Evolutionary conservation across 2,329 filamentous ascomycete genomes (phyloP).

Genomic region (Cordyceps tenuipes): DNA sequence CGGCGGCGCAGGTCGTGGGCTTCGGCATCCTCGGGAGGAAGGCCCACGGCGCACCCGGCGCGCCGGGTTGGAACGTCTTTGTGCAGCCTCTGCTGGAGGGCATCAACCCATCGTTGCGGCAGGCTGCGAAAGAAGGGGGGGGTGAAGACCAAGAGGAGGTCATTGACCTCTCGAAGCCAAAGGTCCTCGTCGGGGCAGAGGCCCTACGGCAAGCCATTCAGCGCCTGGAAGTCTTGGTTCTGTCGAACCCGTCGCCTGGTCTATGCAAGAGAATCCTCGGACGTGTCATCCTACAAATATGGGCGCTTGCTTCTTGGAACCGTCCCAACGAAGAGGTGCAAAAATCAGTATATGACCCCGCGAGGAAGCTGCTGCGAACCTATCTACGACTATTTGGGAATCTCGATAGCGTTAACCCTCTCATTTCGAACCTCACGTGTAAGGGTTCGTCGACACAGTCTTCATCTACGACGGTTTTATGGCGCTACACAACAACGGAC

Average conservation of each 20-base stretch:
- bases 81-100: constrained; percentile 47
- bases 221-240: constrained; percentile 46
- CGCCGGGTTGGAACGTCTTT: constrained; percentile 55
- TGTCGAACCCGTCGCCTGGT: constrained; percentile 59
- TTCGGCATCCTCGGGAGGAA: constrained; percentile 59
- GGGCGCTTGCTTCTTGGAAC: constrained; percentile 51
- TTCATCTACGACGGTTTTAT: constrained; percentile 27
- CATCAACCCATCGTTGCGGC: constrained; percentile 37
- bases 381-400: constrained; percentile 51
- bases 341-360: constrained; percentile 35
- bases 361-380: constrained; percentile 43
- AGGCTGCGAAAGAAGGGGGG: constrained; percentile 14
- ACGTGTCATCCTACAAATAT: constrained; percentile 52
- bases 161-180: constrained; percentile 36
- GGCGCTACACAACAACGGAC: constrained; percentile 42
- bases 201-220: constrained; percentile 43
- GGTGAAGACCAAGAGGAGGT: constrained; percentile 26
- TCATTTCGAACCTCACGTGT: constrained; percentile 49
- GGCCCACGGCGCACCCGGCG: constrained; percentile 53
- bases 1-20: constrained; percentile 30
- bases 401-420: constrained; percentile 35
- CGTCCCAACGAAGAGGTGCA: constrained; percentile 25
- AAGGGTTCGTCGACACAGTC: constrained; percentile 32
- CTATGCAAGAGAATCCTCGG: constrained; percentile 53
- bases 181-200: constrained; percentile 36